These are phyloP conservation scores for Pythium dissotocum DNA, from an alignment of 352 stramenopile genomes.

Conservation along the genomic window DNA sequence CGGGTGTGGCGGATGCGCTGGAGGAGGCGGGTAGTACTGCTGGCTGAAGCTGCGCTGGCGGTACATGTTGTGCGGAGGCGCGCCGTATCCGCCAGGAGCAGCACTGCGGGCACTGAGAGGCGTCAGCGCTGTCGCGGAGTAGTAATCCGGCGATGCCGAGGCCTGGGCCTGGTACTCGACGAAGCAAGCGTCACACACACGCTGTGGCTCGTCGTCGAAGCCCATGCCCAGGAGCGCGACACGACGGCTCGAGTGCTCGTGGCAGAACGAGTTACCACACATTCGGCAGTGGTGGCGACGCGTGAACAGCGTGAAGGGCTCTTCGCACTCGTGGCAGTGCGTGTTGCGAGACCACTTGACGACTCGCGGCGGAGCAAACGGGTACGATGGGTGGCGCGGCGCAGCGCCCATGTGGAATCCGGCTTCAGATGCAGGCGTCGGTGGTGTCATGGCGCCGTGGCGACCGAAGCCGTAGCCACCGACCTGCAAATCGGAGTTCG, in stretches of 20 bases:
- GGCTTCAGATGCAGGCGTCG: slow-evolving; percentile 23
- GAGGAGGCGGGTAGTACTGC: slow-evolving; percentile 28
- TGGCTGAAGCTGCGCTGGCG: slow-evolving; percentile 30
- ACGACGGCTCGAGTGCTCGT: slow-evolving; percentile 79
- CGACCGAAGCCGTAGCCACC: slow-evolving; percentile 22
- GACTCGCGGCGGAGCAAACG: slow-evolving; percentile 39
- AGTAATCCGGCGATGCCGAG: slow-evolving; percentile 28
- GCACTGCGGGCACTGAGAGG: slow-evolving; percentile 23
- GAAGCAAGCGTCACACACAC: slow-evolving; percentile 87
- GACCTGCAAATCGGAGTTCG: slow-evolving; percentile 27
- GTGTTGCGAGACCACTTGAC: slow-evolving; percentile 82
- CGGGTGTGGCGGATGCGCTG: slow-evolving; percentile 11
- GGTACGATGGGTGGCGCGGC: slow-evolving; percentile 22
- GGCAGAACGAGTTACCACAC: slow-evolving; percentile 88
- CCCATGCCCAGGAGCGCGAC: slow-evolving; percentile 76
- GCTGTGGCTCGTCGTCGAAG: slow-evolving; percentile 82
- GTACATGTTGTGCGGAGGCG: slow-evolving; percentile 19
- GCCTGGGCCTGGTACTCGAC: slow-evolving; percentile 59
- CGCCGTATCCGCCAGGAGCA: slow-evolving; percentile 8
- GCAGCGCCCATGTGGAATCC: slow-evolving; percentile 25
- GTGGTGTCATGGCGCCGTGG: slow-evolving; percentile 27
- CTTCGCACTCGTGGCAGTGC: slow-evolving; percentile 84
- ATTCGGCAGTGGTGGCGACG: slow-evolving; percentile 86
- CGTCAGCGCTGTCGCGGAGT: slow-evolving; percentile 15
- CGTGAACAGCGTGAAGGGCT: slow-evolving; percentile 82